Evolutionary conservation across 768 basidiomycete genomes (phyloP).

Genomic region (Cystofilobasidium capitatum): DNA sequence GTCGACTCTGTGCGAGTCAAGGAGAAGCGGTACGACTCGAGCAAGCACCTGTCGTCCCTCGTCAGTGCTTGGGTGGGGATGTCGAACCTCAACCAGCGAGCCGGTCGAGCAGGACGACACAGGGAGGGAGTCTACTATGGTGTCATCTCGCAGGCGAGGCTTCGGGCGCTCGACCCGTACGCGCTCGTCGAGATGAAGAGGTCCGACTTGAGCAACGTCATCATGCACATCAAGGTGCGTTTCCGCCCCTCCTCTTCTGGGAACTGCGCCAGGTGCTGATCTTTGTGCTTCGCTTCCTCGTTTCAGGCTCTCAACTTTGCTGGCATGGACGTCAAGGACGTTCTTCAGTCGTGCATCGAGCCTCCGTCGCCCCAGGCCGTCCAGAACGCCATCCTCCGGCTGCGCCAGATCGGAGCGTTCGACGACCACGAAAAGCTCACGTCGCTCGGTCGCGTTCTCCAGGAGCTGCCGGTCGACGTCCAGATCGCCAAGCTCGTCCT

Average conservation of each 20-base stretch:
- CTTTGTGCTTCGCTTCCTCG: constrained; percentile 6
- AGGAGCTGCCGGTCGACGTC: constrained; percentile 80
- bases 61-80: constrained; percentile 84
- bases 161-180: constrained; percentile 57
- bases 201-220: constrained; percentile 76
- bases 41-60: constrained; percentile 75
- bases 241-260: neutral
- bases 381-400: constrained; percentile 61
- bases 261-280: constrained; percentile 9
- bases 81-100: constrained; percentile 82
- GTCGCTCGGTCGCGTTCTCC: constrained; percentile 73
- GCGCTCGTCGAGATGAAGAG: constrained; percentile 94
- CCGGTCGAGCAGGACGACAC: constrained; percentile 85
- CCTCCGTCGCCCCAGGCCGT: constrained; percentile 72
- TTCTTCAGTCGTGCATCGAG: constrained; percentile 74
- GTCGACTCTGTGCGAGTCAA: constrained; percentile 82
- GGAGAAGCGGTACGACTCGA: constrained; percentile 79
- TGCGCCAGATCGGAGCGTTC: constrained; percentile 79
- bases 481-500: constrained; percentile 82
- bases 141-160: constrained; percentile 57
- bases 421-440: constrained; percentile 62
- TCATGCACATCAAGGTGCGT: constrained; percentile 78
- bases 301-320: constrained; percentile 66
- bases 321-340: constrained; percentile 73
- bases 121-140: constrained; percentile 84